phyloP scores from a whole-genome alignment of 129 eudicot genomes.

The Rutidosis leptorrhynchoides region DNA sequence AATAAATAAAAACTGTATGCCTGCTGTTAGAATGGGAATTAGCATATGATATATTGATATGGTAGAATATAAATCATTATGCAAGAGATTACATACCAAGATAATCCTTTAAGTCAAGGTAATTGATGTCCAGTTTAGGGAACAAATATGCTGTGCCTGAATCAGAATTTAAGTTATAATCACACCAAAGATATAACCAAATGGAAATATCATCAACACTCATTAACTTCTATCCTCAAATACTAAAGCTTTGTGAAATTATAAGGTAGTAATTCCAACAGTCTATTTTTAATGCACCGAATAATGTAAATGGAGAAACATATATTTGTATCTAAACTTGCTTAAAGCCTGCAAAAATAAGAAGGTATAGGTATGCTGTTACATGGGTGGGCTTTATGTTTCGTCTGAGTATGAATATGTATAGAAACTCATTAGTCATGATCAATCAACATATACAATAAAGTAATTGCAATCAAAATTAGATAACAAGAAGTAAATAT shows the following conservation, averaged over 20 bases:
- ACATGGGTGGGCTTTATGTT: slow-evolving; percentile 2
- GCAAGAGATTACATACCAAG: slow-evolving; percentile 46
- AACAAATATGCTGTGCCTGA: slow-evolving; percentile 52
- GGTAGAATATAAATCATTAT: background rate
- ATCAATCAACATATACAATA: too few relatives aligned
- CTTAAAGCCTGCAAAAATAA: background rate
- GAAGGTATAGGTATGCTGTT: background rate
- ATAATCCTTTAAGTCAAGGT: slow-evolving; percentile 58
- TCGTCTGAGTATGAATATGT: background rate
- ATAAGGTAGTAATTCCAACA: background rate
- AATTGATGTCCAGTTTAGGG: slow-evolving; percentile 43
- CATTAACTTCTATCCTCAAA: background rate
- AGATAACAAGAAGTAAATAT: background rate
- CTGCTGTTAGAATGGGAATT: background rate
- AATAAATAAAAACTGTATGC: background rate
- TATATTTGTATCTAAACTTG: too few relatives aligned
- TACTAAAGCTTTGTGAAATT: background rate
- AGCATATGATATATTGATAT: slow-evolving; percentile 10
- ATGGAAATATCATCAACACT: slow-evolving; percentile 1
- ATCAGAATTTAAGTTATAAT: slow-evolving; percentile 17
- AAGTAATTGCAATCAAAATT: slow-evolving; percentile 1
- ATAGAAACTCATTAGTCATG: background rate
- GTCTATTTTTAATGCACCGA: background rate
- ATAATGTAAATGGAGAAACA: too few relatives aligned
- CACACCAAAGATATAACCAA: slow-evolving; percentile 16